Percentiles rank a stretch among this genome's conserved stretches.
These are phyloP conservation scores for Phalaenopsis equestris DNA, from an alignment of 106 monocot genomes.

Conservation along the genomic window DNA sequence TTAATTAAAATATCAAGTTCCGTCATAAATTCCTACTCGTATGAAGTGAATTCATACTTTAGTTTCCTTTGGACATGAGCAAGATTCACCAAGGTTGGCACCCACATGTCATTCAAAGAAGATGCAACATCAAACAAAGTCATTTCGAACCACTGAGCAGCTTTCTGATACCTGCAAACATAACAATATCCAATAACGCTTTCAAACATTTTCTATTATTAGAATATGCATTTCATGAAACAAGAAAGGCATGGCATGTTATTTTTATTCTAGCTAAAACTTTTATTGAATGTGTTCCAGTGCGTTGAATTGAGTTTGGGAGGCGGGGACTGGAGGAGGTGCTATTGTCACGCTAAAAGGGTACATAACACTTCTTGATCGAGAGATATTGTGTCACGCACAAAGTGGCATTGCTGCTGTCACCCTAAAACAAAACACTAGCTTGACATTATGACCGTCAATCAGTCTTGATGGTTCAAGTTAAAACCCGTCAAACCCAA, in stretches of 20 bases:
- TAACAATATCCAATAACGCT: constrained; percentile 1
- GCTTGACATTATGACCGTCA: too few species aligned
- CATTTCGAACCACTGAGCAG: constrained; percentile 78
- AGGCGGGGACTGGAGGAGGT: too few species aligned
- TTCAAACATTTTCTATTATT: background rate
- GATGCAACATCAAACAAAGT: constrained; percentile 54
- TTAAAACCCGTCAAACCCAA: too few species aligned
- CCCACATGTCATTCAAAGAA: constrained; percentile 88
- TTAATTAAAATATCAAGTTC: background rate
- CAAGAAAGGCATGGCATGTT: background rate
- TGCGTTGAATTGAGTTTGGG: too few species aligned
- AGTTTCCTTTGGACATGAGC: constrained; percentile 80
- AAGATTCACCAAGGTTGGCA: constrained; percentile 92
- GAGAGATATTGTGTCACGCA: too few species aligned
- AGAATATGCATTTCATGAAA: background rate
- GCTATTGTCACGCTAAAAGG: too few species aligned
- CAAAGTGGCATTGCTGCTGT: too few species aligned
- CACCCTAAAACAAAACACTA: too few species aligned
- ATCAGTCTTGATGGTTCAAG: too few species aligned
- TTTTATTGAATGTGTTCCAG: too few species aligned
- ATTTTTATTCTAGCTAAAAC: background rate
- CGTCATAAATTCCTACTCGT: background rate
- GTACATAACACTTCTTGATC: too few species aligned
- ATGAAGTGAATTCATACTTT: constrained; percentile 48
- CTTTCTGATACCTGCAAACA: constrained; percentile 75